Evolutionary conservation across 2,329 filamentous ascomycete genomes (phyloP).

Genomic region (Immersiporthe knoxdaviesiana): DNA sequence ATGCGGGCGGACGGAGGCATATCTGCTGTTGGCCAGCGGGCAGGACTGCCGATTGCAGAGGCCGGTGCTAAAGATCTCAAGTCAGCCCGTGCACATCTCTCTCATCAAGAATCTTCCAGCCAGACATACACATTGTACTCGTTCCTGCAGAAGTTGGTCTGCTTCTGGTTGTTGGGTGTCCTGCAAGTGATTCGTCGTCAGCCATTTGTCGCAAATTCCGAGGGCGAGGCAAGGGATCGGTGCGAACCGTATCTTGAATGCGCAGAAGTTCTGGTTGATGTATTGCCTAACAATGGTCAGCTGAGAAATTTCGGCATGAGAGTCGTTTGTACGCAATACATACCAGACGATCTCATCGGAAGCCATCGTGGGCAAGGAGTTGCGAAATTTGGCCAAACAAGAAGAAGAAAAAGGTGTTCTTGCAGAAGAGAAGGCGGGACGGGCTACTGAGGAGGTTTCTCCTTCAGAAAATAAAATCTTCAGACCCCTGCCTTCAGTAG

Average conservation of each 20-base stretch:
- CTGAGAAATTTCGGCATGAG: constrained; percentile 91
- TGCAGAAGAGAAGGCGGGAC: constrained; percentile 23
- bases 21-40: constrained; percentile 86
- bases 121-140: constrained; percentile 72
- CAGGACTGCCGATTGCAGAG: constrained; percentile 87
- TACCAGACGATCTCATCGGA: constrained; percentile 98
- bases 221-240: neutral
- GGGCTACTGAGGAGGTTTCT: constrained; percentile 15
- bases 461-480: constrained; percentile 29
- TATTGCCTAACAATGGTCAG: constrained; percentile 36
- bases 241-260: constrained; percentile 86
- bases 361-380: constrained; percentile 60
- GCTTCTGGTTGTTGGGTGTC: constrained; percentile 65
- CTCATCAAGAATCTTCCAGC: neutral
- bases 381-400: neutral
- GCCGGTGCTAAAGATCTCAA: constrained; percentile 50
- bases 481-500: constrained; percentile 6
- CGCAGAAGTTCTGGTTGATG: constrained; percentile 81
- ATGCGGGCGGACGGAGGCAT: constrained; percentile 87
- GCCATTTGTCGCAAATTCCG: neutral
- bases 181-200: constrained; percentile 53
- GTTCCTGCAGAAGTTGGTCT: constrained; percentile 89
- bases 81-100: neutral
- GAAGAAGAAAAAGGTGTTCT: no score
- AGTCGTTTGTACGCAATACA: neutral